A percentile compares a stretch with the other conserved stretches of the same genome.
Evolutionary conservation across 352 stramenopile species (phyloP).

Genomic region (Globisporangium apiculatum): DNA sequence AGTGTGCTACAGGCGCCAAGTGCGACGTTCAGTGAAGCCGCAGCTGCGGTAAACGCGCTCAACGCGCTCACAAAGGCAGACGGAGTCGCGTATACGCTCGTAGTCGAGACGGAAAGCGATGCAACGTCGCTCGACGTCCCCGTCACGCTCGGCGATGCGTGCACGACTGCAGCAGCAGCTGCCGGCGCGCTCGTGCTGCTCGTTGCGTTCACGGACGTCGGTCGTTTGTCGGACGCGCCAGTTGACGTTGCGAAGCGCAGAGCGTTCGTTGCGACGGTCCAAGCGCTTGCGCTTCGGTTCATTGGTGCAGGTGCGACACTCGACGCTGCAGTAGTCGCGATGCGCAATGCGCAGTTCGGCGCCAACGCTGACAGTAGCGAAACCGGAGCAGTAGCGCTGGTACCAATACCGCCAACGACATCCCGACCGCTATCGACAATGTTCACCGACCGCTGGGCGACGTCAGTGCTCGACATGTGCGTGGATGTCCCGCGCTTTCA

Average conservation of each 20-base stretch:
- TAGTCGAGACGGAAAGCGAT: neutral
- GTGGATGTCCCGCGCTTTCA: constrained; percentile 39
- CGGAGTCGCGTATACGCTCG: constrained; percentile 5
- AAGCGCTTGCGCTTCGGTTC: constrained; percentile 23
- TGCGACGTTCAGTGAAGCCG: constrained; percentile 6
- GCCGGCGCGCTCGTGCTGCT: constrained; percentile 34
- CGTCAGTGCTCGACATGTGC: constrained; percentile 30
- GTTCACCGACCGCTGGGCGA: constrained; percentile 33
- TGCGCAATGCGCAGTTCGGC: neutral
- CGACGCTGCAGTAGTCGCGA: neutral
- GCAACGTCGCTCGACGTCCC: neutral
- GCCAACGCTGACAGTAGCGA: neutral
- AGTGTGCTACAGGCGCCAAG: constrained; percentile 1
- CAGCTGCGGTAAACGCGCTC: constrained; percentile 3
- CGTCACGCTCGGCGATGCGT: constrained; percentile 23
- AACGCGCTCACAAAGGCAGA: constrained; percentile 8
- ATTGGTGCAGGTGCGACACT: constrained; percentile 12
- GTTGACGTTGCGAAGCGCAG: constrained; percentile 8
- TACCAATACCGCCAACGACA: neutral
- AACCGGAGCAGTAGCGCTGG: neutral
- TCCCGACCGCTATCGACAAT: neutral
- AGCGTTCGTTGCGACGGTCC: constrained; percentile 15
- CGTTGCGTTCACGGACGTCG: constrained; percentile 31
- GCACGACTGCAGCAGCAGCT: constrained; percentile 30
- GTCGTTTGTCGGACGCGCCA: constrained; percentile 17